Percentiles rank a stretch among this genome's conserved stretches.
Evolutionary conservation across 768 basidiomycete genomes (phyloP).

Genomic region (Boletus patriciae): DNA sequence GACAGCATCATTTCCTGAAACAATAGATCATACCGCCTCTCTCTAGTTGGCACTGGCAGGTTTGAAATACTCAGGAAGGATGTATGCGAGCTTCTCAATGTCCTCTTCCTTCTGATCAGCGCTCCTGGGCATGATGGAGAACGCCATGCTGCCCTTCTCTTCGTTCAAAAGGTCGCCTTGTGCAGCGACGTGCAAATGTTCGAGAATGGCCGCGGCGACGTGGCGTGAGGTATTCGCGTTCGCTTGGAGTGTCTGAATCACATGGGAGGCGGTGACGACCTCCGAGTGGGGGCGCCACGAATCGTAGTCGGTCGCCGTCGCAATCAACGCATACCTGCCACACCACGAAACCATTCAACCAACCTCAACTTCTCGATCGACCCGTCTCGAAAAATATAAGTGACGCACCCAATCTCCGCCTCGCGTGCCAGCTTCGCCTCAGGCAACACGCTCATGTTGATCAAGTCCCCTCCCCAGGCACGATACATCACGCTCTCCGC

Average conservation of each 20-base stretch:
- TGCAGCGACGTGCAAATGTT: constrained; percentile 64
- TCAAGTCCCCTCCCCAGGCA: constrained; percentile 87
- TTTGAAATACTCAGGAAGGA: constrained; percentile 76
- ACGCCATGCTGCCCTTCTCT: constrained; percentile 81
- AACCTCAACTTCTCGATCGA: constrained; percentile 20
- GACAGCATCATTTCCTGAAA: not conserved
- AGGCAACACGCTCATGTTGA: constrained; percentile 96
- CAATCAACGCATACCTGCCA: constrained; percentile 85
- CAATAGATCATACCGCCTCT: not conserved
- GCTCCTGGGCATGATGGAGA: constrained; percentile 76
- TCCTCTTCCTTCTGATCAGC: constrained; percentile 57
- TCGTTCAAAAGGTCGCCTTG: constrained; percentile 59
- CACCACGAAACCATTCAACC: not conserved
- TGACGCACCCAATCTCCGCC: constrained; percentile 79
- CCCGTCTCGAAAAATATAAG: not conserved
- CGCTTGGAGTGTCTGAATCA: constrained; percentile 80
- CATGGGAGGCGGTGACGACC: constrained; percentile 87
- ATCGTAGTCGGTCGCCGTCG: constrained; percentile 92
- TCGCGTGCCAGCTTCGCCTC: constrained; percentile 97
- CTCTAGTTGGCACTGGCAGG: constrained; percentile 10
- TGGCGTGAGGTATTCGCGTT: constrained; percentile 87
- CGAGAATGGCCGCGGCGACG: constrained; percentile 67
- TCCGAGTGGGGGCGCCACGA: constrained; percentile 83
- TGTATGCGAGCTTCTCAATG: constrained; percentile 64
- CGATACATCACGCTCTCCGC: constrained; percentile 96